These are phyloP conservation scores for Ophiostoma sp. DNA, from an alignment of 2,329 filamentous ascomycete genomes.

Conservation along the genomic window DNA sequence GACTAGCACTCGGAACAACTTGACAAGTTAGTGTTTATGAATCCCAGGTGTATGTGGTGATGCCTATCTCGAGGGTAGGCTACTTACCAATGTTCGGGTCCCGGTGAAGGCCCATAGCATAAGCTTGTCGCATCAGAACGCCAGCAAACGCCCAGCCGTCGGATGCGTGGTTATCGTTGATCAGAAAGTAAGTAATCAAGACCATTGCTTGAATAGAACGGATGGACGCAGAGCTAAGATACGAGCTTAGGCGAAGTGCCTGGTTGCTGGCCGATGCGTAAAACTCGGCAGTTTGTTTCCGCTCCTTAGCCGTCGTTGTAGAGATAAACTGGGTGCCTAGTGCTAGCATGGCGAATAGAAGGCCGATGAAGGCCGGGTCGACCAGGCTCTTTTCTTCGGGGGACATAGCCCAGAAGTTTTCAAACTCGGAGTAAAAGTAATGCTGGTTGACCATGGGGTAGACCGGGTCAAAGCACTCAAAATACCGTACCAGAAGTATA, in stretches of 20 bases:
- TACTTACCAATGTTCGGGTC: conserved; percentile 63
- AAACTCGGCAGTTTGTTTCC: conserved; percentile 72
- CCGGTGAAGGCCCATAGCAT: conserved; percentile 74
- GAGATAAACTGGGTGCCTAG: conserved; percentile 73
- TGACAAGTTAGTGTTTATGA: conserved; percentile 26
- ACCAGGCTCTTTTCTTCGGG: conserved; percentile 52
- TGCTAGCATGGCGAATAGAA: conserved; percentile 72
- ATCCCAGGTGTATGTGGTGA: neutral
- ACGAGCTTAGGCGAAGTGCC: conserved; percentile 67
- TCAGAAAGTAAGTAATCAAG: conserved; percentile 74
- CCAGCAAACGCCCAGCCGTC: conserved; percentile 80
- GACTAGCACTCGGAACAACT: conserved; percentile 58
- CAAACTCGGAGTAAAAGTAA: conserved; percentile 72
- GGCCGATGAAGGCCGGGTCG: conserved; percentile 64
- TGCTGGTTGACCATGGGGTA: conserved; percentile 75
- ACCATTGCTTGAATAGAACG: conserved; percentile 75
- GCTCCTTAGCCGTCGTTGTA: conserved; percentile 51
- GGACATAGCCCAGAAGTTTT: conserved; percentile 65
- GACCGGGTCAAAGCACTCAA: conserved; percentile 69
- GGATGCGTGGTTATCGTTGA: conserved; percentile 79
- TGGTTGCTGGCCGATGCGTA: conserved; percentile 77
- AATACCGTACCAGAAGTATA: conserved; percentile 58
- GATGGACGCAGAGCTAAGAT: conserved; percentile 67
- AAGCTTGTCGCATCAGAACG: conserved; percentile 69
- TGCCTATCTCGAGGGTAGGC: conserved; percentile 24